These are phyloP conservation scores for Ganoderma lingzhi DNA, from an alignment of 1,284 basidiomycete genomes.

Conservation along the genomic window DNA sequence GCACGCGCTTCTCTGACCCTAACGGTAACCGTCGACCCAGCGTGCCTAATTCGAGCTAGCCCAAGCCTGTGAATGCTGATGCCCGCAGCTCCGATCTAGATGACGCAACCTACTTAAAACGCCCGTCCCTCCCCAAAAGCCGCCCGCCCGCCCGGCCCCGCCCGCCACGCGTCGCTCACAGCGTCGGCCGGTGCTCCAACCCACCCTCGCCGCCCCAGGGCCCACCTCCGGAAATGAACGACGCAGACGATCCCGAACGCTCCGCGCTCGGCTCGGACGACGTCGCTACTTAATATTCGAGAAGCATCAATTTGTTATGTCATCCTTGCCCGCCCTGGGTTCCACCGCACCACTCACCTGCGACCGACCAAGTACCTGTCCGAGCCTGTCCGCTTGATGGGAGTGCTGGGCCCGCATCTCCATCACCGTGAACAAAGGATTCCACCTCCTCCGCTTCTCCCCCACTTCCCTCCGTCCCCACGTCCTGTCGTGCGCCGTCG, in stretches of 20 bases:
- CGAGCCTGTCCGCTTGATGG: conserved; percentile 23
- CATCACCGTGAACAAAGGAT: conserved; percentile 19
- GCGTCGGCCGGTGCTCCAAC: conserved; percentile 19
- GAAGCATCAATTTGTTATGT: conserved; percentile 33
- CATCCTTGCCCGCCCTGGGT: conserved; percentile 28
- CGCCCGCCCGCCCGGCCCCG: conserved; percentile 30
- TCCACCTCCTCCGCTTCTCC: conserved; percentile 9
- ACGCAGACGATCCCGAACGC: neutral
- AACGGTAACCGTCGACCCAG: conserved; percentile 43
- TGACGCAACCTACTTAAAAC: conserved; percentile 42
- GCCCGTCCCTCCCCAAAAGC: conserved; percentile 33
- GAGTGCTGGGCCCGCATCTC: conserved; percentile 8
- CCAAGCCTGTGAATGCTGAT: conserved; percentile 35
- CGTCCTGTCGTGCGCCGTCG: conserved; percentile 18
- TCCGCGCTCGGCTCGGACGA: neutral
- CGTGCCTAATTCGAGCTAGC: conserved; percentile 45
- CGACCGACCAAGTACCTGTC: neutral
- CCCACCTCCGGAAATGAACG: neutral
- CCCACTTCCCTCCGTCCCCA: conserved; percentile 18
- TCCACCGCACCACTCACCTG: conserved; percentile 31
- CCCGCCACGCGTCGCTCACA: conserved; percentile 15
- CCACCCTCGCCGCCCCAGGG: neutral
- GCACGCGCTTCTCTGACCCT: conserved; percentile 44
- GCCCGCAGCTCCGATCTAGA: conserved; percentile 46
- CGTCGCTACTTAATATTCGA: conserved; percentile 12